phyloP scores from a whole-genome alignment of 2,329 filamentous ascomycete species.

The Colletotrichum gigasporum region DNA sequence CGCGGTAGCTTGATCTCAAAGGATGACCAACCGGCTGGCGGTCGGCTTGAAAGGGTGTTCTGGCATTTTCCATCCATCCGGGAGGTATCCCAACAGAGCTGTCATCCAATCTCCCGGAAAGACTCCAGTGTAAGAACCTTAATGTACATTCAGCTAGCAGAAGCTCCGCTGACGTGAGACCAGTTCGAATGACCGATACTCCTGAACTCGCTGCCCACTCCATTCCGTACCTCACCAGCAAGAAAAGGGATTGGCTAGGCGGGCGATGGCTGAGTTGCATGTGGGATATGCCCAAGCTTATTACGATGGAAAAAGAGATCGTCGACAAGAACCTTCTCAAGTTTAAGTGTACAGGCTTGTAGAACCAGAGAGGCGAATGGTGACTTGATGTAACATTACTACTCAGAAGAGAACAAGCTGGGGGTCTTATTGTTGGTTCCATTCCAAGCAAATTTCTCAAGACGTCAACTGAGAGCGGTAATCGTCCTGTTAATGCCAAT shows the following conservation, averaged over 20 bases:
- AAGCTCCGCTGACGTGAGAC: background rate
- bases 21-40: too few species aligned
- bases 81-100: conserved; percentile 48
- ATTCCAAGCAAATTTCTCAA: too few species aligned
- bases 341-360: conserved; percentile 28
- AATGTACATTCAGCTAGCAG: accelerated
- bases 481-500: too few species aligned
- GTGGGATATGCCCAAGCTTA: conserved; percentile 29
- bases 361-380: background rate
- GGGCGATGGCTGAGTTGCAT: conserved; percentile 31
- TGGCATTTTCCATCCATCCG: conserved; percentile 51
- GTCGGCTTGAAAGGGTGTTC: too few species aligned
- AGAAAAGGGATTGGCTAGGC: conserved; percentile 26
- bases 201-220: conserved; percentile 30
- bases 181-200: conserved; percentile 32
- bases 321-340: conserved; percentile 22
- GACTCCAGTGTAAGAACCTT: conserved; percentile 13
- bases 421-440: too few species aligned
- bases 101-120: conserved; percentile 27
- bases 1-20: too few species aligned
- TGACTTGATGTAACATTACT: too few species aligned
- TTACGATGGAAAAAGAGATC: conserved; percentile 17
- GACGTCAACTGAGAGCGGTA: too few species aligned
- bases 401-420: too few species aligned
- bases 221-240: conserved; percentile 21